Base-by-base conservation (phyloP, 2,329 filamentous ascomycete genomes). In the Cephalotrichum gorgonifer region DNA sequence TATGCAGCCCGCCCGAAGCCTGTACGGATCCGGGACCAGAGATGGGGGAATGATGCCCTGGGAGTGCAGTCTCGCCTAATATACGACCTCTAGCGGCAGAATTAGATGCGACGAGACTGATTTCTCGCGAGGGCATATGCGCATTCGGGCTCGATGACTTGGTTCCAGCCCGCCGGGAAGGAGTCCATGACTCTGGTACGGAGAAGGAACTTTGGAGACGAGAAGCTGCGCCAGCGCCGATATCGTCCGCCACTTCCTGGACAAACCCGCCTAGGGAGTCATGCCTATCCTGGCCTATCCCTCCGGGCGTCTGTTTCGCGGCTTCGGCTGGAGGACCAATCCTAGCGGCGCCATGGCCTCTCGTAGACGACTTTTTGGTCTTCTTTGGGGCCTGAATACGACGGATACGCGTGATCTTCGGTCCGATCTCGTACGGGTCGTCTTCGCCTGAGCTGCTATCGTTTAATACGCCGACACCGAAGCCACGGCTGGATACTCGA, bases 381-480 rank as follows among this genome's bases (percentile, higher is more conserved):
- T 38, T 38, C 33, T 17, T 38, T 17, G 33, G 4, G 14, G 5
- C 20, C n/a, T n/a, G 33, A 20, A 38, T n/a, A n/a, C 33, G 33
- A 20, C 33, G 33, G 20, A 38, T 20, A 17, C 15, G 33, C 8
- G 33, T 31, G 62, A 96, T 94, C 55, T 82, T 85, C 0, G 93
- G 93, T 0, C 91, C 91, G 48, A 97, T 83, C 51, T 91, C 86
- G 61, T 95, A 97, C 0, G 88, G 86, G 58, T 96, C 90, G 58
- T 97, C 93, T 43, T 96, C 90, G 56, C 97, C 93, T 4, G 91
- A 96, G 11, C 89, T 90, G 20, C 84, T 93, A 56, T 96, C 91
- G 58, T 97, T 96, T 43, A 97, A 67, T 2, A 96, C 74, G 0
- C 91, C 91, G 14, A 95, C 83, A 0, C 91, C 91, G 54, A 97